phyloP scores from a whole-genome alignment of 1,284 basidiomycete genomes.

The Cerrena zonata region DNA sequence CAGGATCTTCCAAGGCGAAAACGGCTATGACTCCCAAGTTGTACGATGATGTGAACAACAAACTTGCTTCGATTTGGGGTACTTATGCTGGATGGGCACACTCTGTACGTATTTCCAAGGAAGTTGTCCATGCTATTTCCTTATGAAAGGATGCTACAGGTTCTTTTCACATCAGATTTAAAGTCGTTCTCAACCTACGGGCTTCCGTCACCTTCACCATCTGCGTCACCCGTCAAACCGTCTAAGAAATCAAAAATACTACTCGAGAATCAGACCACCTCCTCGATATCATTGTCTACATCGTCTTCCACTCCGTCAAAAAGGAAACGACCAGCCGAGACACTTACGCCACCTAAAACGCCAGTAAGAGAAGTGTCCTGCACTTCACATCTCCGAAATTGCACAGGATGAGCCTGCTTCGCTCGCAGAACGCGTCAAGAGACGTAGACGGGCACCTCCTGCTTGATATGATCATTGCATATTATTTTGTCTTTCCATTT shows the following conservation, averaged over 20 bases:
- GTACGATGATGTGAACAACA: slow-evolving; percentile 71
- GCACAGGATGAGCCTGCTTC: slow-evolving; percentile 7
- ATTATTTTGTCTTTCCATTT: neutral
- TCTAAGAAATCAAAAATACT: neutral
- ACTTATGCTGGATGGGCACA: slow-evolving; percentile 89
- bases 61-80: slow-evolving; percentile 70
- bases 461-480: no score
- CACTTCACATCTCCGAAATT: neutral
- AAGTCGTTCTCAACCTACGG: slow-evolving; percentile 46
- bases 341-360: neutral
- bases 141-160: slow-evolving; percentile 30
- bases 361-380: neutral
- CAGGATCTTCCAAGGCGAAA: slow-evolving; percentile 41
- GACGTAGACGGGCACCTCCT: slow-evolving; percentile 21
- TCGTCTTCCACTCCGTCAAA: slow-evolving; percentile 10
- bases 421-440: slow-evolving; percentile 33
- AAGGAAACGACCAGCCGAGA: slow-evolving; percentile 13
- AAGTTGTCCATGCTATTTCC: neutral
- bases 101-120: slow-evolving; percentile 47
- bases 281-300: neutral
- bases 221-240: neutral
- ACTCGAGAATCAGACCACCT: neutral
- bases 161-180: slow-evolving; percentile 52
- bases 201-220: slow-evolving; percentile 17
- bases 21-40: slow-evolving; percentile 66